Evolutionary conservation across 148 eudicot species (phyloP).

Genomic region (Rhododendron ferrugineum): DNA sequence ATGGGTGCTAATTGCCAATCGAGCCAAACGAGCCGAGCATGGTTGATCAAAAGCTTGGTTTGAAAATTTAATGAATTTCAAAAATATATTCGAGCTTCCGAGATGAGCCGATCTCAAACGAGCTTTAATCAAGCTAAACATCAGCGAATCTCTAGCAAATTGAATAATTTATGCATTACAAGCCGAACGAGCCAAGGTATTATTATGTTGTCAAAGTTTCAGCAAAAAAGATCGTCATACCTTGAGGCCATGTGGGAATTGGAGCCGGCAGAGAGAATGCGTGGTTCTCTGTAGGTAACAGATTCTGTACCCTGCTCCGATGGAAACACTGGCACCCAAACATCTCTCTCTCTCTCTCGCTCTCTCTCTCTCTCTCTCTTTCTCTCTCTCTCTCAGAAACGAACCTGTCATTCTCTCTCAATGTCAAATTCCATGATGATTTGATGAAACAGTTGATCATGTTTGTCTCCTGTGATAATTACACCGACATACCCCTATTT

Average conservation of each 20-base stretch:
- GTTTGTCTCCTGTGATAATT: not conserved
- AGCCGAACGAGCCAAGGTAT: no score
- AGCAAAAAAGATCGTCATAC: constrained; percentile 17
- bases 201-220: not conserved
- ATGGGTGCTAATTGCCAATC: not conserved
- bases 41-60: not conserved
- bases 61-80: not conserved
- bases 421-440: not conserved
- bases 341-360: constrained; percentile 19
- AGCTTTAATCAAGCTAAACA: no score
- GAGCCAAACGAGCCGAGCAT: not conserved
- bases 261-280: constrained; percentile 71
- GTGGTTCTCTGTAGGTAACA: constrained; percentile 17
- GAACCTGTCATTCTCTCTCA: not conserved
- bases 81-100: no score
- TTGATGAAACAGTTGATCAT: not conserved
- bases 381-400: not conserved
- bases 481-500: not conserved
- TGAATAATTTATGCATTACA: no score
- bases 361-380: not conserved
- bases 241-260: constrained; percentile 74
- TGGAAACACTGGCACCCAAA: constrained; percentile 30
- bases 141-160: no score
- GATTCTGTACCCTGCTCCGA: constrained; percentile 25
- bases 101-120: no score